Percentiles rank a stretch among this genome's conserved stretches.
Conservation (phyloP, 768 basidiomycete species). For the Lepiota subincarnata region DNA sequence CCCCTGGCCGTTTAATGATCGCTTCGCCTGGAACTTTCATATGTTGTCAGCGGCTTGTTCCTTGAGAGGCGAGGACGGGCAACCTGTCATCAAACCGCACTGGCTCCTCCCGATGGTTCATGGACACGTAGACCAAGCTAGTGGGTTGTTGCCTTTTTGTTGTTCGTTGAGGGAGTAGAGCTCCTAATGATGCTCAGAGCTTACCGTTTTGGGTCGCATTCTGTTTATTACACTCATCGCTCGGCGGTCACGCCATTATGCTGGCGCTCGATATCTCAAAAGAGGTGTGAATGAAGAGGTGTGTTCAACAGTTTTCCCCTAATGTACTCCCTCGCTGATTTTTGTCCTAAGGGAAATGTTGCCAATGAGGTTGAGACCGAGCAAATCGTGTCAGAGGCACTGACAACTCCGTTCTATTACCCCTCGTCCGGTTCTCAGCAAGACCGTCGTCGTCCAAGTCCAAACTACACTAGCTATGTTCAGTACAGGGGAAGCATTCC, state of each 20-base stretch:
- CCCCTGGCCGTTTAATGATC: slow-evolving; percentile 73
- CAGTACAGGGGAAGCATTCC: slow-evolving; percentile 98
- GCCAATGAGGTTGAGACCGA: slow-evolving; percentile 99
- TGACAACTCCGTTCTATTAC: slow-evolving; percentile 86
- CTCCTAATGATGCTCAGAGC: slow-evolving; percentile 46
- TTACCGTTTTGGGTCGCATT: slow-evolving; percentile 85
- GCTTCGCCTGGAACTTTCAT: slow-evolving; percentile 94
- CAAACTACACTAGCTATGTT: slow-evolving; percentile 92
- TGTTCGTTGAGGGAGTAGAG: background rate
- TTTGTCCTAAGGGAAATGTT: slow-evolving; percentile 78
- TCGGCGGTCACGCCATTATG: slow-evolving; percentile 89
- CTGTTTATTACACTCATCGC: slow-evolving; percentile 95
- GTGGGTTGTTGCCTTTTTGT: slow-evolving; percentile 49
- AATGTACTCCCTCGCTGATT: background rate
- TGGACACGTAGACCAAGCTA: slow-evolving; percentile 97
- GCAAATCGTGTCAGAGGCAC: slow-evolving; percentile 89
- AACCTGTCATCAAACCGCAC: slow-evolving; percentile 47
- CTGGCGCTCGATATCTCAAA: slow-evolving; percentile 91
- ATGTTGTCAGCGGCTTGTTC: slow-evolving; percentile 71
- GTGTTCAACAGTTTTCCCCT: slow-evolving; percentile 4
- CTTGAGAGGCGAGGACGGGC: slow-evolving; percentile 23
- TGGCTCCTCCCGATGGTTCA: slow-evolving; percentile 94
- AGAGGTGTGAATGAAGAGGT: slow-evolving; percentile 94
- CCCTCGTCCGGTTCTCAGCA: slow-evolving; percentile 42
- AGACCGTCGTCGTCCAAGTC: slow-evolving; percentile 52